These are phyloP conservation scores for Anthracocystis walkeri DNA, from an alignment of 1,284 basidiomycete genomes.

Conservation along the genomic window DNA sequence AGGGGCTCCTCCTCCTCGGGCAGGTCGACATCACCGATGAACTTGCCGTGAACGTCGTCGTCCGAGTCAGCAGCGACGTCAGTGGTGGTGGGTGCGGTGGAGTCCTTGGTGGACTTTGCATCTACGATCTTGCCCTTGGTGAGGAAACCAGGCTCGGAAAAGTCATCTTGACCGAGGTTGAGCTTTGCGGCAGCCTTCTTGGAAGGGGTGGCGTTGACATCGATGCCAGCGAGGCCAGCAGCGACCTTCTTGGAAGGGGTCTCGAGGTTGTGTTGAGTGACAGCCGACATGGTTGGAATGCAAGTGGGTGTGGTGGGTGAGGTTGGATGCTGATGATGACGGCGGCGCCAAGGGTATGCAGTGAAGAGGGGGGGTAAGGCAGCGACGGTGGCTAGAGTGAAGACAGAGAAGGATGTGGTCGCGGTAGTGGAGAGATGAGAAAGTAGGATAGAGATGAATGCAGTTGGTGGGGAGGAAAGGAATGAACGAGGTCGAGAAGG, in stretches of 20 bases:
- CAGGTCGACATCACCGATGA: conserved; percentile 67
- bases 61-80: conserved; percentile 23
- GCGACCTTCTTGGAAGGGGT: conserved; percentile 69
- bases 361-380: conserved; percentile 10
- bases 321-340: background rate
- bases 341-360: conserved; percentile 5
- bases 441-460: conserved; percentile 3
- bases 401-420: background rate
- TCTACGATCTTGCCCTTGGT: conserved; percentile 53
- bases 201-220: conserved; percentile 64
- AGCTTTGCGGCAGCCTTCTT: conserved; percentile 53
- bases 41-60: conserved; percentile 61
- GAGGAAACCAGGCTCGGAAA: conserved; percentile 56
- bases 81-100: conserved; percentile 2
- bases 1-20: conserved; percentile 69
- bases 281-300: conserved; percentile 42
- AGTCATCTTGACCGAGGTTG: conserved; percentile 37
- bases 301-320: conserved; percentile 4
- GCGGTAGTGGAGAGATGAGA: conserved; percentile 8
- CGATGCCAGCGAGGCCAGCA: conserved; percentile 62
- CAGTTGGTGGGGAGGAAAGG: conserved; percentile 27
- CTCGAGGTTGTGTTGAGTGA: conserved; percentile 54
- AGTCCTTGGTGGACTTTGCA: conserved; percentile 19
- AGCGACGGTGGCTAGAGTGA: conserved; percentile 8
- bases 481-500: conserved; percentile 9